Evolutionary conservation across 108 stramenopile species (phyloP).

Genomic region (Cyclotella sp.): DNA sequence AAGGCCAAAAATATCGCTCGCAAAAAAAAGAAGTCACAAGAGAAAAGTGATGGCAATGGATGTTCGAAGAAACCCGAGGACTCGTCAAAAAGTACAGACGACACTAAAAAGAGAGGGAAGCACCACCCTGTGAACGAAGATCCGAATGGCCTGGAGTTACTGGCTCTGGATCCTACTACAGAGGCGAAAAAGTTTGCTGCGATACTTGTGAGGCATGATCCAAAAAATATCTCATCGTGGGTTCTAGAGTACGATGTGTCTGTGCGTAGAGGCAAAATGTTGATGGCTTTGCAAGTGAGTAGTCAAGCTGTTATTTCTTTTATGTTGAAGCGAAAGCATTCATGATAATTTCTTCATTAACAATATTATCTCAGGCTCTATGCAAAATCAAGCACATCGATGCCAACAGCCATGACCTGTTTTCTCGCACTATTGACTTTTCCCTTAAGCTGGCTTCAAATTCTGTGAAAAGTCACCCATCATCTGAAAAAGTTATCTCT

Average conservation of each 20-base stretch:
- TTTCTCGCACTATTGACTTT: slow-evolving; percentile 77
- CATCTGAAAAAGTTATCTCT: slow-evolving; percentile 56
- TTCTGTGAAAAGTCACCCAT: slow-evolving; percentile 29
- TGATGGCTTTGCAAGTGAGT: slow-evolving; percentile 87
- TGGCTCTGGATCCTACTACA: slow-evolving; percentile 78
- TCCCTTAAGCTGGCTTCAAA: slow-evolving; percentile 38
- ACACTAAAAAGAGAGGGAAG: slow-evolving; percentile 62
- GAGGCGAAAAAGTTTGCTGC: slow-evolving; percentile 85
- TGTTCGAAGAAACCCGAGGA: slow-evolving; percentile 47
- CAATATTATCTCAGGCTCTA: slow-evolving; percentile 48
- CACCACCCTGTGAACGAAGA: slow-evolving; percentile 78
- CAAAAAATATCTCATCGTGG: slow-evolving; percentile 80
- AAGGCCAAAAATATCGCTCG: slow-evolving; percentile 85
- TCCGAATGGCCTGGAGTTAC: slow-evolving; percentile 86
- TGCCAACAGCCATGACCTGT: slow-evolving; percentile 49
- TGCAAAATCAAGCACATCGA: slow-evolving; percentile 64
- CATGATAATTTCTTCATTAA: slow-evolving; percentile 2
- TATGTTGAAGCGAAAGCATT: background rate
- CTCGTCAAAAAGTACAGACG: slow-evolving; percentile 48
- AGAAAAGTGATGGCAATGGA: slow-evolving; percentile 38
- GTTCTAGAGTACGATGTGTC: slow-evolving; percentile 90
- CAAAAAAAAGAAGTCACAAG: slow-evolving; percentile 74
- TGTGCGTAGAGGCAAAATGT: slow-evolving; percentile 85
- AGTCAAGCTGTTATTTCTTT: background rate
- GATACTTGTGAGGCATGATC: slow-evolving; percentile 81